Evolutionary conservation across 1,284 basidiomycete genomes (phyloP), one percentile per base, ranked within the genome.

Genomic region (Ceratobasidium sp.): DNA sequence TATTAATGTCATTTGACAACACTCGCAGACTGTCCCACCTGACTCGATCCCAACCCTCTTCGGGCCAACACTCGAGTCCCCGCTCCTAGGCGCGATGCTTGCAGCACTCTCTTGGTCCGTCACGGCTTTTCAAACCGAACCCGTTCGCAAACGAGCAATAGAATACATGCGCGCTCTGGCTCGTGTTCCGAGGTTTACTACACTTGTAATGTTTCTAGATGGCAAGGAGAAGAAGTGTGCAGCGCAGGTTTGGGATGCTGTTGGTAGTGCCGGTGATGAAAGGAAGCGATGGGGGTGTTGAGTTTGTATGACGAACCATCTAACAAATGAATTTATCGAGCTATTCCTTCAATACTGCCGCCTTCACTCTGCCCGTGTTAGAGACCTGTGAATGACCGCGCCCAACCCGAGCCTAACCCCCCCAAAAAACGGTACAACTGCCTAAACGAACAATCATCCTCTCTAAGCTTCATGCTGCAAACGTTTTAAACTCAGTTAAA

Each of bases 21-120:
- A 69, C 63, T 12, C 15, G 9, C 81, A 93, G 90, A 86, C 86
- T 55, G 86, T 94, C 64, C 84, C 89, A 0, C 89, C 92, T 0
- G 61, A 84, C 7, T 84, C 86, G n/a, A 83, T 94, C 13, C 91
- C 91, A 0, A 79, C 86, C 0, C 84, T 94, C 60, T 93, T 92
- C 84, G 88, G 92, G 81, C 89, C 86, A 0, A 92, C 92, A 0
- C 86, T 95, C 40, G 93, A 93, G 64, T 89, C 93, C 0, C 82
- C 86, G 0, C 82, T 92, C 20, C 87, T 95, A 9, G 86, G 86
- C 2, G 88, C 89, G 1, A 86, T 94, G 28, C 84, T 94, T 15
- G 84, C 86, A 53, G 88, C 87, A 6, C 89, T 93, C 77, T 83
- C 83, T 18, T 81, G 82, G 0, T 83, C 88, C 0, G 82, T 91